These are phyloP conservation scores for Cryptococcus sp. DNA, from an alignment of 1,284 basidiomycete species.

Conservation along the genomic window DNA sequence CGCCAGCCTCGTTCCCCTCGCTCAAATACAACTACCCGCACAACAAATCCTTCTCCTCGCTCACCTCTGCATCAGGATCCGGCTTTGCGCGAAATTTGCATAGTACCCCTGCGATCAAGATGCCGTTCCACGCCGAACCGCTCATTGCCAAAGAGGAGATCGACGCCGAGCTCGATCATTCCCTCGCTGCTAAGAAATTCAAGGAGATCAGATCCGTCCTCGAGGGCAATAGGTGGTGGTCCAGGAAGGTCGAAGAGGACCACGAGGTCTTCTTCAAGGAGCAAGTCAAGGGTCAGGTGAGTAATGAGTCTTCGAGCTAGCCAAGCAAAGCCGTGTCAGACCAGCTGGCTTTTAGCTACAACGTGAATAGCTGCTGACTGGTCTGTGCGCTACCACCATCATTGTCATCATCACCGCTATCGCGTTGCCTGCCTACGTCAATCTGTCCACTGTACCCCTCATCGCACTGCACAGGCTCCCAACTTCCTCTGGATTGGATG, in stretches of 20 bases:
- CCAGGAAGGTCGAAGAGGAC: slow-evolving; percentile 26
- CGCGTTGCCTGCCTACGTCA: not conserved
- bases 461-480: slow-evolving; percentile 30
- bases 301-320: slow-evolving; percentile 5
- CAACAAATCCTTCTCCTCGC: not conserved
- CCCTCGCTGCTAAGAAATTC: slow-evolving; percentile 25
- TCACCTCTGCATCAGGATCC: not conserved
- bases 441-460: not conserved
- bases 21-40: not conserved
- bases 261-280: slow-evolving; percentile 42
- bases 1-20: not conserved
- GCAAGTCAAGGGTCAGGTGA: slow-evolving; percentile 45
- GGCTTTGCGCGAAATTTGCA: not conserved
- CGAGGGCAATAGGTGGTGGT: slow-evolving; percentile 45
- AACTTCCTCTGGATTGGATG: slow-evolving; percentile 53
- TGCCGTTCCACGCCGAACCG: slow-evolving; percentile 23
- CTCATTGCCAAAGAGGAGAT: slow-evolving; percentile 25
- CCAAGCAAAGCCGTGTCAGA: no score
- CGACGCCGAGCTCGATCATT: slow-evolving; percentile 27
- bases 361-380: no score
- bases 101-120: slow-evolving; percentile 6
- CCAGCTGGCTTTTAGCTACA: no score
- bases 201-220: slow-evolving; percentile 25
- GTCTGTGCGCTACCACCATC: not conserved
- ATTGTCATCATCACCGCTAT: not conserved